phyloP scores from a whole-genome alignment of 306 rosid species.

The Cucurbita argyrosperma region DNA sequence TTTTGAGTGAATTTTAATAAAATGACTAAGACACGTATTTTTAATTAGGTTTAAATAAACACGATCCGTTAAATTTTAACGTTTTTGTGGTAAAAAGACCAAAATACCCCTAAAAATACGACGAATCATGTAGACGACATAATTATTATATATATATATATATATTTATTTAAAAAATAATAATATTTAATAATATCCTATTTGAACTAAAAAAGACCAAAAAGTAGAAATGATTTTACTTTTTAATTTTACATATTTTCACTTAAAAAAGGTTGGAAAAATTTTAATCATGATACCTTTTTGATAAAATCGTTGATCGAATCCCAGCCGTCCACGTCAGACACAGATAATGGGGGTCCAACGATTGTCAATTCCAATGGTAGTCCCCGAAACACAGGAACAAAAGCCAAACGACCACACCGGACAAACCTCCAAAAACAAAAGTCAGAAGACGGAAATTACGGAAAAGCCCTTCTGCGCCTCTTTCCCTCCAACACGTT shows the following conservation, averaged over 20 bases:
- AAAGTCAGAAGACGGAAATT: constrained; percentile 1
- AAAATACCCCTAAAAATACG: too few species aligned
- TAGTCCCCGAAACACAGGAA: not conserved
- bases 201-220: too few species aligned
- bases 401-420: not conserved
- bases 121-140: too few species aligned
- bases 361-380: not conserved
- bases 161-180: too few species aligned
- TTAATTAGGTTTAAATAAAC: too few species aligned
- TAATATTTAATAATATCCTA: too few species aligned
- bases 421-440: constrained; percentile 1
- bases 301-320: not conserved
- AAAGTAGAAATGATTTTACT: not conserved
- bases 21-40: too few species aligned
- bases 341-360: not conserved
- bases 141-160: too few species aligned
- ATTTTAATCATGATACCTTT: not conserved
- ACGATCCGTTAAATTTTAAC: too few species aligned
- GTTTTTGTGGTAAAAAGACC: too few species aligned
- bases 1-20: too few species aligned
- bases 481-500: constrained; percentile 40
- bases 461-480: constrained; percentile 12
- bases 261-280: not conserved
- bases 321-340: not conserved
- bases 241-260: not conserved